These are phyloP conservation scores for Acanthochlamys bracteata DNA, from an alignment of 106 monocot species.

Conservation along the genomic window DNA sequence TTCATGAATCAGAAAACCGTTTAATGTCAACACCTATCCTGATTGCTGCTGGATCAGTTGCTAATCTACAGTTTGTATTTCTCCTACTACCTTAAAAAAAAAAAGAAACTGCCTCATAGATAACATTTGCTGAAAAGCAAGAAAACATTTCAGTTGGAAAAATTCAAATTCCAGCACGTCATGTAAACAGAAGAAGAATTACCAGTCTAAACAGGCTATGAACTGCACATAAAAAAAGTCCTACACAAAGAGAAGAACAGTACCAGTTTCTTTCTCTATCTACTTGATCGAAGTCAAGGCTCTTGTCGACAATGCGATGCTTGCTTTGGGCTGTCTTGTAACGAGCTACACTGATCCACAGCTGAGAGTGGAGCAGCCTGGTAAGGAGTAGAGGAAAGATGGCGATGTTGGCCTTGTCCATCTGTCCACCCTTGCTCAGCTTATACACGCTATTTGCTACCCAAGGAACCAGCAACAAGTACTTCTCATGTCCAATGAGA, in stretches of 20 bases:
- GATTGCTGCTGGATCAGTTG: too few species aligned
- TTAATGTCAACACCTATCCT: too few species aligned
- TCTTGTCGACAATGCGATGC: constrained; percentile 31
- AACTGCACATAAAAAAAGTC: background rate
- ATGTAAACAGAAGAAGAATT: too few species aligned
- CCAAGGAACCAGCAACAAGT: constrained; percentile 31
- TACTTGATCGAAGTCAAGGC: constrained; percentile 43
- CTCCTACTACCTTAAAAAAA: too few species aligned
- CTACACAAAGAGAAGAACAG: background rate
- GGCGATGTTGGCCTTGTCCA: constrained; percentile 17
- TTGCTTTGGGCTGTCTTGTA: constrained; percentile 30
- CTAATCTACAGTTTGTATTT: too few species aligned
- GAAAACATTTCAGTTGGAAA: too few species aligned
- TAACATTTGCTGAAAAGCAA: too few species aligned
- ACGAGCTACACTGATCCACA: constrained; percentile 40
- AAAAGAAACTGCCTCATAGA: too few species aligned
- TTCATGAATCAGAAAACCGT: too few species aligned
- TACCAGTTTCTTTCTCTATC: constrained; percentile 60
- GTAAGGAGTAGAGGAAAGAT: constrained; percentile 29
- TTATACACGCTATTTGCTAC: constrained; percentile 25
- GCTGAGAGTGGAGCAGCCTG: constrained; percentile 30
- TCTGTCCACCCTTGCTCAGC: constrained; percentile 9
- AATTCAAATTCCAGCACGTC: too few species aligned
- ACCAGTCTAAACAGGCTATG: too few species aligned
- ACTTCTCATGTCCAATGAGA: constrained; percentile 21